Evolutionary conservation across 768 basidiomycete species (phyloP).

Genomic region (Collybia sp.): DNA sequence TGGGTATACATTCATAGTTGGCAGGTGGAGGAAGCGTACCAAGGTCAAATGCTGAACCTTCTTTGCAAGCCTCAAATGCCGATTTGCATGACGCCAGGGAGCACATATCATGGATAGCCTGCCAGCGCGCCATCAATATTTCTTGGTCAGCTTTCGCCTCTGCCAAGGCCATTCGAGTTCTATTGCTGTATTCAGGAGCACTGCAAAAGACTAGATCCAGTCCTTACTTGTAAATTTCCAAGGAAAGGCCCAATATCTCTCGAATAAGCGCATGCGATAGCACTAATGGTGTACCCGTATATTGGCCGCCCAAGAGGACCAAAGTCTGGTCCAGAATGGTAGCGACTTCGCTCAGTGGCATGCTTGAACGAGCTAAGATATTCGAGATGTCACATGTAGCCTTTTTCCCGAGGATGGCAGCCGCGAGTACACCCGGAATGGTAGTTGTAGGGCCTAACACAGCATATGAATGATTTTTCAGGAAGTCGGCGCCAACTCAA

Average conservation of each 20-base stretch:
- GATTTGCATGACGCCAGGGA: slow-evolving; percentile 54
- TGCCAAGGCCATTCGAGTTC: slow-evolving; percentile 6
- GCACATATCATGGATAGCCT: slow-evolving; percentile 61
- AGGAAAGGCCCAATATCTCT: slow-evolving; percentile 36
- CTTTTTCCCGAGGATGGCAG: slow-evolving; percentile 45
- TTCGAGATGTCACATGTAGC: slow-evolving; percentile 61
- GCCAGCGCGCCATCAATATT: slow-evolving; percentile 43
- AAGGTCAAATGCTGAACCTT: slow-evolving; percentile 57
- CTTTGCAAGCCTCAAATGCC: slow-evolving; percentile 66
- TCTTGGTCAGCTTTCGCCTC: slow-evolving; percentile 32
- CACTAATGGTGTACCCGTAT: slow-evolving; percentile 21
- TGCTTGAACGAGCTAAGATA: slow-evolving; percentile 38
- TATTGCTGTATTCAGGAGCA: neutral
- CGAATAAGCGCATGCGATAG: slow-evolving; percentile 30
- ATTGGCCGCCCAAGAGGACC: slow-evolving; percentile 37
- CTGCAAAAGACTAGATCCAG: slow-evolving; percentile 1
- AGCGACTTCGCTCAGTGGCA: slow-evolving; percentile 35
- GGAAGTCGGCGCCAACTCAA: too few relatives aligned
- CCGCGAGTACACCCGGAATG: slow-evolving; percentile 22
- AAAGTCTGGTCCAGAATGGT: slow-evolving; percentile 44
- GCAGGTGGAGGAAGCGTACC: slow-evolving; percentile 28
- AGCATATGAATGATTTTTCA: too few relatives aligned
- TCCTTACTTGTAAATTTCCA: slow-evolving; percentile 49
- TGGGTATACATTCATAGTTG: neutral
- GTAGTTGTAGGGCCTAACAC: neutral